Conservation (phyloP, 129 eudicot species). For the Calendula officinalis region DNA sequence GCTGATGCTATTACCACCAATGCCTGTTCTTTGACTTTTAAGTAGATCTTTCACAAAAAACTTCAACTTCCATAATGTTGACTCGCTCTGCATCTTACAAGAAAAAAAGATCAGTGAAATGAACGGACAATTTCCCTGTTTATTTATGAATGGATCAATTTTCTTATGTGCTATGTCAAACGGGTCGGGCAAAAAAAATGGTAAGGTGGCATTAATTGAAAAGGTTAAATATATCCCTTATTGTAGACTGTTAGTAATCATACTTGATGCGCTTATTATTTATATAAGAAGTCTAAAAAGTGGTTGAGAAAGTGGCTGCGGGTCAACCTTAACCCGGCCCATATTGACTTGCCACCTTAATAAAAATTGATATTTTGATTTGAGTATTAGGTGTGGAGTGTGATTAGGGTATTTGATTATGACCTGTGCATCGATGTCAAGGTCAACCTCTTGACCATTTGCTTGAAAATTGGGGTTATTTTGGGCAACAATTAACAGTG, state of each 20-base stretch:
- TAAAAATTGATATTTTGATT: background rate
- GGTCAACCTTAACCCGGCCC: background rate
- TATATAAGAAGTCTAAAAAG: too few species aligned
- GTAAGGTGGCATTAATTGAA: too few species aligned
- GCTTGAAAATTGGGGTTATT: slow-evolving; percentile 62
- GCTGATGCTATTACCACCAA: slow-evolving; percentile 25
- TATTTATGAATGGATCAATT: too few species aligned
- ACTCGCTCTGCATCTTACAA: slow-evolving; percentile 52
- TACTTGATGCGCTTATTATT: too few species aligned
- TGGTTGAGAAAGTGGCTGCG: too few species aligned
- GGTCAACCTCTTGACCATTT: slow-evolving; percentile 57
- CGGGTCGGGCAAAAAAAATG: too few species aligned
- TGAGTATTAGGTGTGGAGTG: too few species aligned
- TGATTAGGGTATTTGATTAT: slow-evolving; percentile 1
- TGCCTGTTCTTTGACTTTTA: slow-evolving; percentile 39
- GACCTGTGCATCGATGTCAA: slow-evolving; percentile 80
- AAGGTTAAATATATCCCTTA: too few species aligned
- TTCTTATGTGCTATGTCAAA: too few species aligned
- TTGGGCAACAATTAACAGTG: slow-evolving; percentile 65
- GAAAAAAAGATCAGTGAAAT: background rate
- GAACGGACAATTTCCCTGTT: too few species aligned
- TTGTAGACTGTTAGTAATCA: too few species aligned
- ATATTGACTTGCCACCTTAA: background rate
- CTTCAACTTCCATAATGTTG: slow-evolving; percentile 82
- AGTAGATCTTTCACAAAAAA: slow-evolving; percentile 60